Conservation (phyloP, 2,329 filamentous ascomycete genomes). For the Epichloe amarillans region DNA sequence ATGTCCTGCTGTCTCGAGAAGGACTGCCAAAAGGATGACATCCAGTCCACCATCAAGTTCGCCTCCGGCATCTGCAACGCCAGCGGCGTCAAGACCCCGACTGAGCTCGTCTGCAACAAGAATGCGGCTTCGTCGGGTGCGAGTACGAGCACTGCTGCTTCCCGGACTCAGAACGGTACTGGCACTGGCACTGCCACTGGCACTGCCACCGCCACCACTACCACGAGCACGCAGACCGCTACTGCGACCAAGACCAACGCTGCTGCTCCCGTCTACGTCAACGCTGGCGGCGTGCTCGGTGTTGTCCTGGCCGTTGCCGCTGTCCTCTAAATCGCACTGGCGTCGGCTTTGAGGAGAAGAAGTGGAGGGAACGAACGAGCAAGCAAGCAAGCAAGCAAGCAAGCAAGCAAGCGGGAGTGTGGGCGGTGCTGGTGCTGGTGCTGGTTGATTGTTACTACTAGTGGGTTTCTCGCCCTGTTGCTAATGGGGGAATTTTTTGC, state of each 20-base stretch:
- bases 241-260: conserved; percentile 4
- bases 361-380: neutral
- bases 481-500: neutral
- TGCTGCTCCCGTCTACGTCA: neutral
- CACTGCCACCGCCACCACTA: neutral
- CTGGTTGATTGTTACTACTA: neutral
- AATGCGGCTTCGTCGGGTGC: conserved; percentile 5
- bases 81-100: conserved; percentile 22
- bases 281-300: conserved; percentile 3
- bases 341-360: neutral
- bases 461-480: neutral
- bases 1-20: conserved; percentile 29
- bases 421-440: neutral
- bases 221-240: neutral
- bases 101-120: conserved; percentile 23
- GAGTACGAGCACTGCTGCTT: neutral
- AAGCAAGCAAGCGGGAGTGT: neutral
- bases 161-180: neutral
- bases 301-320: conserved; percentile 3
- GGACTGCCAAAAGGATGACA: conserved; percentile 20
- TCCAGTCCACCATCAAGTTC: conserved; percentile 22
- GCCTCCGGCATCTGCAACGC: conserved; percentile 26
- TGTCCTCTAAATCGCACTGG: neutral
- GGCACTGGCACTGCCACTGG: neutral
- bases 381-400: neutral